Evolutionary conservation across 169 alveolate species (phyloP).

Genomic region (Cryptosporidium felis): DNA sequence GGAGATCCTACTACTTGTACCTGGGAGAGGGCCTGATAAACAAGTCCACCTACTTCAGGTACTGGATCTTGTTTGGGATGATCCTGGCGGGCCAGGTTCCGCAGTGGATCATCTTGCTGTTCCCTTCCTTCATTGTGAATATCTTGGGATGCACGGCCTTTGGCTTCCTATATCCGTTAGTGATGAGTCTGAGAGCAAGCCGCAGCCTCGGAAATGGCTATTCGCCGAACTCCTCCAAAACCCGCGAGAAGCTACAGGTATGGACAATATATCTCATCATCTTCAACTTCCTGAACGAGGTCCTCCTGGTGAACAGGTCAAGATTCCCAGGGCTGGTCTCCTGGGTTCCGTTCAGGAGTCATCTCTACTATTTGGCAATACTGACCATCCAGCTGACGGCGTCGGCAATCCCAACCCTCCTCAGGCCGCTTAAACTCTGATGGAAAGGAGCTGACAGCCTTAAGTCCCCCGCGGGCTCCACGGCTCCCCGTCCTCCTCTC

Average conservation of each 20-base stretch:
- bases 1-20: background rate
- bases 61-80: slow-evolving; percentile 12
- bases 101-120: slow-evolving; percentile 53
- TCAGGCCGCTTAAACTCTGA: background rate
- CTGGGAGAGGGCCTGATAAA: slow-evolving; percentile 2
- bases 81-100: slow-evolving; percentile 47
- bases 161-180: slow-evolving; percentile 46
- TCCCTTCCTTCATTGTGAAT: slow-evolving; percentile 57
- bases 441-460: background rate
- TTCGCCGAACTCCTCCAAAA: background rate
- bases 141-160: slow-evolving; percentile 41
- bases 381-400: slow-evolving; percentile 22
- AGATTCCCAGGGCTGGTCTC: background rate
- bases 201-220: background rate
- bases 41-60: slow-evolving; percentile 10
- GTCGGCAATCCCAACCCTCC: slow-evolving; percentile 2
- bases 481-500: background rate
- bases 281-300: slow-evolving; percentile 7
- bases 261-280: slow-evolving; percentile 5
- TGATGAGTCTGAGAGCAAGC: slow-evolving; percentile 31
- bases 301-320: background rate
- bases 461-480: background rate
- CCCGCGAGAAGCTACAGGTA: slow-evolving; percentile 11
- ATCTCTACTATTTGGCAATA: slow-evolving; percentile 11
- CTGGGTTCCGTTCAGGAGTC: slow-evolving; percentile 52